A percentile compares a stretch with the other conserved stretches of the same genome.
Evolutionary conservation across 495 filamentous ascomycete genomes (phyloP).

Genomic region (Articulospora tetracladia): DNA sequence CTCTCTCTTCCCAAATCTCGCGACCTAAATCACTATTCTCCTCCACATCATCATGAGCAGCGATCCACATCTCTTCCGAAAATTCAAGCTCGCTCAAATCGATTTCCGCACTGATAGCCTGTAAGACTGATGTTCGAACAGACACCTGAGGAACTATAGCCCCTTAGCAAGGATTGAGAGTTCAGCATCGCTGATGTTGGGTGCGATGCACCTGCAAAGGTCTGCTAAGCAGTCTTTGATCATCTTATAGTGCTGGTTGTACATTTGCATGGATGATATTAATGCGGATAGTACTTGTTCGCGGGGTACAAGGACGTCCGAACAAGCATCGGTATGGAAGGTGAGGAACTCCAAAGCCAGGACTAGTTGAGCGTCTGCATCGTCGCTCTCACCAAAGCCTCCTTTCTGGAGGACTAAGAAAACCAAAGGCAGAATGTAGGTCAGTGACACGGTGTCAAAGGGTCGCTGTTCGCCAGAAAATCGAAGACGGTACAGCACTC

Average conservation of each 20-base stretch:
- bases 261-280: constrained; percentile 79
- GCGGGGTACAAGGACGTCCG: constrained; percentile 71
- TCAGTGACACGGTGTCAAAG: constrained; percentile 79
- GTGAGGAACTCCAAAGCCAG: constrained; percentile 87
- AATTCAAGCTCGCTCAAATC: constrained; percentile 83
- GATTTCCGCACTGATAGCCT: constrained; percentile 84
- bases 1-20: constrained; percentile 93
- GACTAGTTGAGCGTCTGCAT: constrained; percentile 81
- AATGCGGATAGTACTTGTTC: constrained; percentile 64
- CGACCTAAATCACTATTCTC: constrained; percentile 82
- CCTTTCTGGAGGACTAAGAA: constrained; percentile 71
- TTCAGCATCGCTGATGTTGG: constrained; percentile 68
- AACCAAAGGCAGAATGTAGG: constrained; percentile 81
- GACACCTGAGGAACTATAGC: constrained; percentile 71
- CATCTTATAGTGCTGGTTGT: constrained; percentile 87
- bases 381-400: constrained; percentile 72
- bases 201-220: constrained; percentile 72
- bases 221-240: constrained; percentile 89
- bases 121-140: constrained; percentile 83
- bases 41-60: constrained; percentile 82
- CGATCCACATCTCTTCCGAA: constrained; percentile 89
- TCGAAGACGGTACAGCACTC: constrained; percentile 84
- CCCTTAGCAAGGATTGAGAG: constrained; percentile 64
- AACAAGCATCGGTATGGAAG: constrained; percentile 75
- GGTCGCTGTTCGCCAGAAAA: constrained; percentile 89